Conservation (phyloP, 495 filamentous ascomycete species). For the Jackrogersella minutella region DNA sequence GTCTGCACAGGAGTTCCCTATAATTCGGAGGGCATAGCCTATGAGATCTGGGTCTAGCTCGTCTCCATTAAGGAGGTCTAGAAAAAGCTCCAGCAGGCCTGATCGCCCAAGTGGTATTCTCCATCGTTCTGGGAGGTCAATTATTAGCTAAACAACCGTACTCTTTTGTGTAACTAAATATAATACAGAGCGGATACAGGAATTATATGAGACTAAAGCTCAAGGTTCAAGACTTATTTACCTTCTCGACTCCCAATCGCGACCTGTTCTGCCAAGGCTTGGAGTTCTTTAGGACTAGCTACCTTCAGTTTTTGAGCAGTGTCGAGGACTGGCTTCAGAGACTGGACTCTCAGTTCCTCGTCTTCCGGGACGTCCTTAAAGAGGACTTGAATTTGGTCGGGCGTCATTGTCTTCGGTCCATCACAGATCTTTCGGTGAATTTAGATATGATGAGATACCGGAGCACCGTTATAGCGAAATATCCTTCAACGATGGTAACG, state of each 20-base stretch:
- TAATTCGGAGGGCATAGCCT: conserved; percentile 68
- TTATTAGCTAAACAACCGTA: not conserved
- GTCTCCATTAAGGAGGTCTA: conserved; percentile 59
- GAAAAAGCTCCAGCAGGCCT: conserved; percentile 72
- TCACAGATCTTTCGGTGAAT: conserved; percentile 7
- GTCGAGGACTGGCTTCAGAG: conserved; percentile 41
- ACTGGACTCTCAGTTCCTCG: conserved; percentile 30
- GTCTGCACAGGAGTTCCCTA: conserved; percentile 86
- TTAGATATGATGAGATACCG: not conserved
- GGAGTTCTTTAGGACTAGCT: conserved; percentile 50
- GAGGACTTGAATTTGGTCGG: conserved; percentile 32
- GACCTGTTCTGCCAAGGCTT: conserved; percentile 63
- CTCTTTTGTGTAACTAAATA: not conserved
- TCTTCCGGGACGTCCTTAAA: conserved; percentile 28
- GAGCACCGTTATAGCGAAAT: not conserved
- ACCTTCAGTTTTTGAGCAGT: conserved; percentile 46
- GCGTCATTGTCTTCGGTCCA: conserved; percentile 30
- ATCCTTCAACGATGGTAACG: not conserved
- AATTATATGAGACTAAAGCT: not conserved
- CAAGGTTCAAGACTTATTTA: conserved; percentile 50
- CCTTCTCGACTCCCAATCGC: conserved; percentile 74
- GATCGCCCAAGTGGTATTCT: conserved; percentile 70
- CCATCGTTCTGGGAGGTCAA: conserved; percentile 61
- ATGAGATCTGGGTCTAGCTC: conserved; percentile 45
- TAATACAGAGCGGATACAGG: conserved; percentile 11